Percentiles rank a stretch among this genome's conserved stretches.
Evolutionary conservation across 2,329 filamentous ascomycete genomes (phyloP).

Genomic region (Periconia digitata): DNA sequence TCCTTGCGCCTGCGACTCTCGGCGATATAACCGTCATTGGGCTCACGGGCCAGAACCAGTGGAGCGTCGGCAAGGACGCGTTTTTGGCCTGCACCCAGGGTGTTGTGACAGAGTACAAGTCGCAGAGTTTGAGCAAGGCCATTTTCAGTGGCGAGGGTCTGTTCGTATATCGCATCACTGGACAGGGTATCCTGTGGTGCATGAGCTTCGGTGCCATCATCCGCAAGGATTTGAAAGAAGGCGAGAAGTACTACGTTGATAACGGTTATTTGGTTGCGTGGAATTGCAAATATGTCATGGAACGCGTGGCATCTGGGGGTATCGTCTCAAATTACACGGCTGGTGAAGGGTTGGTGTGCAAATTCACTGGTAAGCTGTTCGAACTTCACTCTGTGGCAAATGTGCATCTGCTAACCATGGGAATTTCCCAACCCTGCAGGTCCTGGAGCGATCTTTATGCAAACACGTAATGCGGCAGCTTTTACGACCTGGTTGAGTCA

Average conservation of each 20-base stretch:
- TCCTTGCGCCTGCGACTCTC: conserved; percentile 76
- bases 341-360: conserved; percentile 89
- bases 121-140: conserved; percentile 82
- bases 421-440: conserved; percentile 39
- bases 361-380: conserved; percentile 70
- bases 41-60: conserved; percentile 70
- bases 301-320: conserved; percentile 86
- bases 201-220: conserved; percentile 95
- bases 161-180: conserved; percentile 84
- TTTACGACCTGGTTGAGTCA: conserved; percentile 56
- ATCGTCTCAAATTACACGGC: conserved; percentile 85
- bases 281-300: conserved; percentile 93
- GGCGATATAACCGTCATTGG: conserved; percentile 85
- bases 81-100: conserved; percentile 85
- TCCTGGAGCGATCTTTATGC: conserved; percentile 87
- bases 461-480: conserved; percentile 80
- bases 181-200: conserved; percentile 81
- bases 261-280: conserved; percentile 94
- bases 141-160: conserved; percentile 93
- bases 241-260: conserved; percentile 88
- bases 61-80: conserved; percentile 84
- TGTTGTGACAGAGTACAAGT: conserved; percentile 84
- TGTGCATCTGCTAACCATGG: background rate
- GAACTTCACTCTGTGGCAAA: background rate
- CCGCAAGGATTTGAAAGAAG: conserved; percentile 72